A percentile compares a stretch with the other conserved stretches of the same genome.
These are phyloP conservation scores for Nicotiana rustica DNA, from an alignment of 305 asterid genomes.

Conservation along the genomic window DNA sequence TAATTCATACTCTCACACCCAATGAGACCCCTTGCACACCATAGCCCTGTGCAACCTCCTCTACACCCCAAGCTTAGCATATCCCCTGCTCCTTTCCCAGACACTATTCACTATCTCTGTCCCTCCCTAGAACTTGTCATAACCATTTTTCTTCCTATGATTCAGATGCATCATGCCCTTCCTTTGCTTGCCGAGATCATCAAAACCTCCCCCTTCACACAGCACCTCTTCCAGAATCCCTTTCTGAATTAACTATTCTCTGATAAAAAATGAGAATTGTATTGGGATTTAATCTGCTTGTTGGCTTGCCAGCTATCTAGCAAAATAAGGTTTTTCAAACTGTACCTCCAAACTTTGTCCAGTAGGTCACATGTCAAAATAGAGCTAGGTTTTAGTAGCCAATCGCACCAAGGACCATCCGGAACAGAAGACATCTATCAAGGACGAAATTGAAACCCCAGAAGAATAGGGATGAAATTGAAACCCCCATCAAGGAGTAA, in stretches of 20 bases:
- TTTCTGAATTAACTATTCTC: slow-evolving; percentile 1
- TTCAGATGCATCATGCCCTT: not conserved
- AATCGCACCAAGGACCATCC: slow-evolving; percentile 15
- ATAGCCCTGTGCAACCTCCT: slow-evolving; percentile 15
- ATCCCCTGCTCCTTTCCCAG: slow-evolving; percentile 23
- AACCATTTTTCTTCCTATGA: not conserved
- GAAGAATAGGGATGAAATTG: not conserved
- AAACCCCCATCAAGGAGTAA: slow-evolving; percentile 18
- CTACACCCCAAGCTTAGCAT: slow-evolving; percentile 3
- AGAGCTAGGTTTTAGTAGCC: slow-evolving; percentile 23
- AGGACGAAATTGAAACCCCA: slow-evolving; percentile 8
- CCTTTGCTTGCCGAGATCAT: not conserved
- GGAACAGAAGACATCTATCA: not conserved
- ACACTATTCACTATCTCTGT: slow-evolving; percentile 27
- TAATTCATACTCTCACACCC: not conserved
- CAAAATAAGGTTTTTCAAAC: not conserved
- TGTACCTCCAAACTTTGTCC: slow-evolving; percentile 24
- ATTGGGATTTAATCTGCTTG: slow-evolving; percentile 20
- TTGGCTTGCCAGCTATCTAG: slow-evolving; percentile 4
- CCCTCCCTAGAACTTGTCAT: slow-evolving; percentile 8
- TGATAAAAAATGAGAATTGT: not conserved
- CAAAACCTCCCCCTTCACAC: slow-evolving; percentile 12
- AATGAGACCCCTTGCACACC: not conserved
- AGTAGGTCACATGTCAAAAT: slow-evolving; percentile 19
- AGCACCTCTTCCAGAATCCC: slow-evolving; percentile 12